Conservation (phyloP, 805 yeast genomes). For the Cyberlindnera bimundalis region DNA sequence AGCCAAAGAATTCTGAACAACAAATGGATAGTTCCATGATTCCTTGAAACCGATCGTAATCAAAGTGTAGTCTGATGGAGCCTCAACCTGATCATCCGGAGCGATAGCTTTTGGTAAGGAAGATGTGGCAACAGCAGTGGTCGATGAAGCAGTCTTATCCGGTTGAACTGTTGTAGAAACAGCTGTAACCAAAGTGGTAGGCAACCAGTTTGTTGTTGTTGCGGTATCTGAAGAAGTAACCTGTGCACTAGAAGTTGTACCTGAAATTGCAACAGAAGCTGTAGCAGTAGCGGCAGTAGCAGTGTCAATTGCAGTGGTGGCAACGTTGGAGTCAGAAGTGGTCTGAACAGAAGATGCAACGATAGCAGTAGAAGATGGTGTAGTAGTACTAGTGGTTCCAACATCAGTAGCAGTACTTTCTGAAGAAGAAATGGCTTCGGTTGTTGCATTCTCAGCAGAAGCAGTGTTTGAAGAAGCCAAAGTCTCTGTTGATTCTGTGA, state of each 20-base stretch:
- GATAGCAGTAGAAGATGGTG: conserved; percentile 2
- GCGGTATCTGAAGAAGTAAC: conserved; percentile 7
- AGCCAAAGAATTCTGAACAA: conserved; percentile 65
- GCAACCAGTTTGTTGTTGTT: conserved; percentile 37
- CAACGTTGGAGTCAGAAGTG: not conserved
- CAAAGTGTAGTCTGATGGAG: conserved; percentile 48
- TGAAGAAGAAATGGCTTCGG: not conserved
- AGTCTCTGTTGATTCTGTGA: not conserved
- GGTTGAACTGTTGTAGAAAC: conserved; percentile 27
- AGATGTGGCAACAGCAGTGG: conserved; percentile 37
- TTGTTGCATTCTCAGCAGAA: not conserved
- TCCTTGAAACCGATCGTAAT: conserved; percentile 77
- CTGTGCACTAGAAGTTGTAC: no score
- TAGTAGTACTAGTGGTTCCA: conserved; percentile 1
- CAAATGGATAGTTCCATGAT: conserved; percentile 79
- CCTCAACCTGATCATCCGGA: conserved; percentile 45
- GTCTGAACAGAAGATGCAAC: conserved; percentile 2
- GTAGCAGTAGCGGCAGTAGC: not conserved
- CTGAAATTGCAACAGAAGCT: not conserved
- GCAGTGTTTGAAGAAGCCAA: not conserved
- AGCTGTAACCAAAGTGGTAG: conserved; percentile 40
- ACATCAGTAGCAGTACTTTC: not conserved
- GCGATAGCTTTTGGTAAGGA: conserved; percentile 76
- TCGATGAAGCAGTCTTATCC: conserved; percentile 20
- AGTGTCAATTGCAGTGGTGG: not conserved